Conservation (phyloP, 208 protist genomes). For the Naegleria fowleri region DNA sequence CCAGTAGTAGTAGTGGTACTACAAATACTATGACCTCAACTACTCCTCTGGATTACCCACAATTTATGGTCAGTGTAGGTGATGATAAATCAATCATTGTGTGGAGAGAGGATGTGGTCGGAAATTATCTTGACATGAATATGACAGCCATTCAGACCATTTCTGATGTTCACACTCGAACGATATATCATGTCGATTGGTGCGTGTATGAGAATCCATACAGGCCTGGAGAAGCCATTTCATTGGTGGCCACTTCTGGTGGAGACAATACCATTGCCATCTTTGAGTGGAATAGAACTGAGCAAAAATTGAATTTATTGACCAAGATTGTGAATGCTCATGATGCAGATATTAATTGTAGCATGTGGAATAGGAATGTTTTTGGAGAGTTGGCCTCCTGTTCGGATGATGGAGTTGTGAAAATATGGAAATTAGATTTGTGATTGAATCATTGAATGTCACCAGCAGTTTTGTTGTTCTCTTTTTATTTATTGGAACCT, state of each 20-base stretch:
- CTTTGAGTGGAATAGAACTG: slow-evolving; percentile 26
- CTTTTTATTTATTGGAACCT: no score
- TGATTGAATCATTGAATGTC: no score
- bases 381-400: slow-evolving; percentile 21
- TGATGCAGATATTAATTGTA: slow-evolving; percentile 34
- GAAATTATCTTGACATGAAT: not conserved
- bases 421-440: slow-evolving; percentile 28
- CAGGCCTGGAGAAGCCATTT: slow-evolving; percentile 29
- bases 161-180: slow-evolving; percentile 55
- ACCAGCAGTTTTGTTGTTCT: no score
- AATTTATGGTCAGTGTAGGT: not conserved
- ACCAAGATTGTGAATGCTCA: slow-evolving; percentile 25
- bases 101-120: not conserved
- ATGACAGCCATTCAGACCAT: not conserved
- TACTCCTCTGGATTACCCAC: not conserved
- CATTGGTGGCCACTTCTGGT: slow-evolving; percentile 62
- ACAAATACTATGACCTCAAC: no score
- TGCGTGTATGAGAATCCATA: slow-evolving; percentile 13
- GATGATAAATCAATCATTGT: not conserved
- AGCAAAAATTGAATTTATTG: not conserved
- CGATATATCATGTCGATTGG: slow-evolving; percentile 68
- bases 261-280: slow-evolving; percentile 72
- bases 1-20: not conserved
- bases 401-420: slow-evolving; percentile 26
- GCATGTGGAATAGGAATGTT: slow-evolving; percentile 22